phyloP scores from a whole-genome alignment of 768 basidiomycete genomes.

The Lanmaoa pseudosensibilis region DNA sequence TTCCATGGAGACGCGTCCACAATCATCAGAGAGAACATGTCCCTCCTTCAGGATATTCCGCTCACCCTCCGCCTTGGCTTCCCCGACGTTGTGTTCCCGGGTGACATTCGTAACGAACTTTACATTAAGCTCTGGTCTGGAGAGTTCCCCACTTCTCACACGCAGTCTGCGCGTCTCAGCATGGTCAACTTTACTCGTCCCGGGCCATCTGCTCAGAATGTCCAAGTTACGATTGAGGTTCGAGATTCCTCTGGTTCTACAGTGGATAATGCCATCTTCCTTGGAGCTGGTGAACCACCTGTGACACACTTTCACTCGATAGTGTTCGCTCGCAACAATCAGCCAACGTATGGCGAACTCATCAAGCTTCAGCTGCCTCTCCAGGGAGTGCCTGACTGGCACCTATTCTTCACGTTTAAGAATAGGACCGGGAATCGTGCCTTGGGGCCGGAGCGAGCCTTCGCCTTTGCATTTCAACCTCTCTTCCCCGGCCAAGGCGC shows the following conservation, averaged over 20 bases:
- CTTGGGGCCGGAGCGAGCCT: slow-evolving; percentile 64
- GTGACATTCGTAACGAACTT: slow-evolving; percentile 88
- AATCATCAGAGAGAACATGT: slow-evolving; percentile 81
- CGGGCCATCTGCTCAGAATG: slow-evolving; percentile 50
- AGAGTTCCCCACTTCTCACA: slow-evolving; percentile 66
- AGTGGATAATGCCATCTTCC: slow-evolving; percentile 71
- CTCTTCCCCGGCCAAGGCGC: slow-evolving; percentile 74
- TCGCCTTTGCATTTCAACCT: slow-evolving; percentile 92
- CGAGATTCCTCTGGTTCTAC: slow-evolving; percentile 66
- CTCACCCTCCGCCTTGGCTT: slow-evolving; percentile 88
- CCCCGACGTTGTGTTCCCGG: slow-evolving; percentile 94
- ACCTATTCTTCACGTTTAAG: slow-evolving; percentile 92
- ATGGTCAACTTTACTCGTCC: slow-evolving; percentile 62
- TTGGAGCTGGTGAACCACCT: slow-evolving; percentile 82
- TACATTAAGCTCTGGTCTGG: slow-evolving; percentile 97
- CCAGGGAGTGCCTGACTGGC: slow-evolving; percentile 72
- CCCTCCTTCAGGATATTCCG: slow-evolving; percentile 77
- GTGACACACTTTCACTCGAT: slow-evolving; percentile 85
- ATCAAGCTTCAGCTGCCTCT: slow-evolving; percentile 81
- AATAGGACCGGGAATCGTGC: slow-evolving; percentile 60
- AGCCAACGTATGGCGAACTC: slow-evolving; percentile 91
- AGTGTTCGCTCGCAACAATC: slow-evolving; percentile 84
- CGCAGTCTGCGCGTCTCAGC: slow-evolving; percentile 52
- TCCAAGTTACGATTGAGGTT: slow-evolving; percentile 92
- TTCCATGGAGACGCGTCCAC: slow-evolving; percentile 80